A percentile compares a stretch with the other conserved stretches of the same genome.
phyloP scores from a whole-genome alignment of 2,329 filamentous ascomycete genomes.

The Lachnellula occidentalis region DNA sequence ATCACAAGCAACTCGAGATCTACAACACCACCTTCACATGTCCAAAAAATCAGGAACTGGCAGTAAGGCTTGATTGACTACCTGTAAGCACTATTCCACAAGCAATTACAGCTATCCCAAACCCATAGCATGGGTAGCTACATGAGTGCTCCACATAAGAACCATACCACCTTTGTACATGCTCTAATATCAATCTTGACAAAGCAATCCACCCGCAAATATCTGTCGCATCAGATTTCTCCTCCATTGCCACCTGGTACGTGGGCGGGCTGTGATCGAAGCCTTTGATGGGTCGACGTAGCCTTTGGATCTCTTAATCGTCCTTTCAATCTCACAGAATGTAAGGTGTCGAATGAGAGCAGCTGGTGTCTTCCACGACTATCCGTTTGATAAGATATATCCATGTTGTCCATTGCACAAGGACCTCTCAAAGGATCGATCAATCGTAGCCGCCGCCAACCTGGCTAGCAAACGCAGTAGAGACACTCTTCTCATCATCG shows the following conservation, averaged over 20 bases:
- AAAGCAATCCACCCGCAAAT: slow-evolving; percentile 6
- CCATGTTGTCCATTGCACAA: slow-evolving; percentile 5
- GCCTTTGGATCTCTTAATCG: not conserved
- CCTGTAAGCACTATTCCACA: slow-evolving; percentile 1
- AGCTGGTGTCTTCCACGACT: slow-evolving; percentile 2
- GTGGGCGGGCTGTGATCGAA: slow-evolving; percentile 7
- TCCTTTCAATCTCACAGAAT: not conserved
- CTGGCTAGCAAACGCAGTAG: slow-evolving; percentile 94
- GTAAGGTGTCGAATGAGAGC: slow-evolving; percentile 2
- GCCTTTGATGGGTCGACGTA: not conserved
- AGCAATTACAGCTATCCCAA: not conserved
- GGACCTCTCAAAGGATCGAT: slow-evolving; percentile 17
- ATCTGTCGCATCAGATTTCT: slow-evolving; percentile 4
- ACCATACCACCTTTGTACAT: slow-evolving; percentile 2
- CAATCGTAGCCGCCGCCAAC: slow-evolving; percentile 52
- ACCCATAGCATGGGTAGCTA: not conserved
- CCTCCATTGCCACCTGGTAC: not conserved
- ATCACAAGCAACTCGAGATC: too few relatives aligned
- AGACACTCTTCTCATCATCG: slow-evolving; percentile 93
- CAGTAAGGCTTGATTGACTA: slow-evolving; percentile 6
- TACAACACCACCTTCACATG: not conserved
- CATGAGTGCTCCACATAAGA: not conserved
- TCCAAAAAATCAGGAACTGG: not conserved
- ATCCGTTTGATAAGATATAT: slow-evolving; percentile 6
- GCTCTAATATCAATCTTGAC: slow-evolving; percentile 4